phyloP scores from a whole-genome alignment of 306 rosid genomes.

The Ziziphus jujuba region DNA sequence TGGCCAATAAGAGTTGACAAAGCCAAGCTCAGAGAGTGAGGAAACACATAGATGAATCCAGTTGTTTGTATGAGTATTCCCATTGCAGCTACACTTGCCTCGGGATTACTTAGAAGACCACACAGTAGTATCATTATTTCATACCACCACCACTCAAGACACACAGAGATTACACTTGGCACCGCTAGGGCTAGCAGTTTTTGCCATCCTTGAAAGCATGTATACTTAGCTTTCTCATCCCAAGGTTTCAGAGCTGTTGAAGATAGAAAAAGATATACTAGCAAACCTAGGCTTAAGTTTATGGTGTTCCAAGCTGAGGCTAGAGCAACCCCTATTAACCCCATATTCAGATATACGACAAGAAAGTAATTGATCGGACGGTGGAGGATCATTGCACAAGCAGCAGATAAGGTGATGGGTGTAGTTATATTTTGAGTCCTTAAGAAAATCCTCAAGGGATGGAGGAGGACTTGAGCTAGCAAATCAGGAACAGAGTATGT shows the following conservation, averaged over 20 bases:
- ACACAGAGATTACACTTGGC: slow-evolving; percentile 66
- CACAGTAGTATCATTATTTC: slow-evolving; percentile 81
- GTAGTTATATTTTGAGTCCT: slow-evolving; percentile 76
- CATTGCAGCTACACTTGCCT: slow-evolving; percentile 78
- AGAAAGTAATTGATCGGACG: slow-evolving; percentile 59
- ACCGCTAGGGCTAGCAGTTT: slow-evolving; percentile 70
- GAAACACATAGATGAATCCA: slow-evolving; percentile 64
- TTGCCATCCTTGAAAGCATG: slow-evolving; percentile 56
- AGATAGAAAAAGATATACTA: slow-evolving; percentile 54
- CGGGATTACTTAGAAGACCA: slow-evolving; percentile 62
- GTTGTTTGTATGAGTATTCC: slow-evolving; percentile 87
- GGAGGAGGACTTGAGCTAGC: slow-evolving; percentile 69
- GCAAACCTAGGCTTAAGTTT: slow-evolving; percentile 49
- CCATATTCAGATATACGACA: slow-evolving; percentile 42
- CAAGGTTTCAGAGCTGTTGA: slow-evolving; percentile 65
- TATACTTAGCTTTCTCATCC: slow-evolving; percentile 45
- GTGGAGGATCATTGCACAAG: slow-evolving; percentile 57
- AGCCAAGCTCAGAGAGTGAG: slow-evolving; percentile 56
- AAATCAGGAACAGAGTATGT: slow-evolving; percentile 75
- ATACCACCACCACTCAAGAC: slow-evolving; percentile 94
- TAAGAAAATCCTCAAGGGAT: slow-evolving; percentile 59
- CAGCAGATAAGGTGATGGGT: slow-evolving; percentile 63
- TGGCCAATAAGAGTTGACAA: slow-evolving; percentile 72
- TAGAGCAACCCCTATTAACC: slow-evolving; percentile 68
- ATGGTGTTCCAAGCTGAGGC: slow-evolving; percentile 78